Evolutionary conservation across 495 filamentous ascomycete genomes (phyloP), one percentile per base, ranked within the genome.

Genomic region (Penicillium coffeae): DNA sequence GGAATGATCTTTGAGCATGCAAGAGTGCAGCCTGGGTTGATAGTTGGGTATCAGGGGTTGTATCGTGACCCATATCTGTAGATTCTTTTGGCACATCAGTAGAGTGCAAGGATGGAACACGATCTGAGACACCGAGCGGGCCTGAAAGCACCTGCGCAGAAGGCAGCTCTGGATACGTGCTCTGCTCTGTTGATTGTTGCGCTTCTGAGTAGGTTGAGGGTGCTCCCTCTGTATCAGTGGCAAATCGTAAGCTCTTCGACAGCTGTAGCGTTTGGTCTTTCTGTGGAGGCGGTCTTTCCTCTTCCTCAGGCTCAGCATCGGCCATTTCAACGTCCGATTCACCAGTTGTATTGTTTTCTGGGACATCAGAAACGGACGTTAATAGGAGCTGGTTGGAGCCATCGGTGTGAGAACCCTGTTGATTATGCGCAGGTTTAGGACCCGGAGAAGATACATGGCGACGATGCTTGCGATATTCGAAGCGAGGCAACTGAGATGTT

Each of bases 21-120:
- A 68, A 39, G n/a, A 77, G 51, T 10, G 76, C 76, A 30, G 72
- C 74, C 35, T 78, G 76, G 1, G 76, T 79, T 1, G 75, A 76
- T 16, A 77, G 58, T 19, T 73, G 64, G 2, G 60, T 52, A 21
- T 74, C 74, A 2, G 51, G 51, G 45, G 52, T 63, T 3, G 55
- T 49, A n/a, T 60, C 50, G 1, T 38, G 42, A 8, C 51, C 49
- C 10, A 50, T 27, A 5, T 55, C 57, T 10, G 66, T 46, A 35
- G 58, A 40, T 14, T 30, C 33, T 21, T 61, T 69, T 4, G 58
- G 59, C 14, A 66, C 40, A 1, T 53, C 55, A 5, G 70, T 71
- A 10, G 70, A 70, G 41, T 73, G 64, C 20, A 75, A 58, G 0
- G 72, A 75, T 19, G 57, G 67, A 10, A 69, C 32, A 30, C 66